Evolutionary conservation across 768 basidiomycete genomes (phyloP).

Genomic region (Mycena alexandri): DNA sequence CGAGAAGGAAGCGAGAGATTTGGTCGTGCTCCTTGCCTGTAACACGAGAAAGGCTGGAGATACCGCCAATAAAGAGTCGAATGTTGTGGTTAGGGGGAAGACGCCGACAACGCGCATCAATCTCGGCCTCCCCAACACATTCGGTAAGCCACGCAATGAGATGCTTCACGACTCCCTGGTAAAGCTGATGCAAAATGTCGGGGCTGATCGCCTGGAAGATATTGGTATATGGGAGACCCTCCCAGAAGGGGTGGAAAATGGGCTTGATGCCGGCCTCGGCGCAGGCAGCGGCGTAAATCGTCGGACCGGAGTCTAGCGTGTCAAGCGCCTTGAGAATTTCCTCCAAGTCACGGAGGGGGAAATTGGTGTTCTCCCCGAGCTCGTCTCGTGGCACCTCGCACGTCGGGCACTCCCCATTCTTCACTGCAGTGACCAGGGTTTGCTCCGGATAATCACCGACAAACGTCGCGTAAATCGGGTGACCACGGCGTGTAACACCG

Average conservation of each 20-base stretch:
- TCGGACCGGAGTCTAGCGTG: background rate
- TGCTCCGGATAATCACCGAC: conserved; percentile 5
- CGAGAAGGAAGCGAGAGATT: no score
- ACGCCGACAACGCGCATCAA: no score
- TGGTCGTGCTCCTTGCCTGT: no score
- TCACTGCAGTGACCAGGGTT: background rate
- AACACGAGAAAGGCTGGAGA: no score
- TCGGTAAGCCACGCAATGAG: background rate
- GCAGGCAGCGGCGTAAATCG: background rate
- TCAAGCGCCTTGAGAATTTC: background rate
- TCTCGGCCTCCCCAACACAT: background rate
- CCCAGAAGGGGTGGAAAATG: background rate
- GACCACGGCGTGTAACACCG: background rate
- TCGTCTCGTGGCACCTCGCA: background rate
- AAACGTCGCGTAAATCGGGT: background rate
- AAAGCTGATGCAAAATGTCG: background rate
- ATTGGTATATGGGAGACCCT: background rate
- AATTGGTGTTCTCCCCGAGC: background rate
- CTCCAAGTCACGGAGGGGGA: background rate
- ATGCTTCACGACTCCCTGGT: background rate
- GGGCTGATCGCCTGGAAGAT: background rate
- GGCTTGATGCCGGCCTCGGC: background rate
- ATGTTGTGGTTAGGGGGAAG: no score
- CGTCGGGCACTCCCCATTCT: background rate
- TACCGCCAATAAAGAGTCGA: no score